Conservation (phyloP, 352 stramenopile species). For the Aphanomyces stellatus region DNA sequence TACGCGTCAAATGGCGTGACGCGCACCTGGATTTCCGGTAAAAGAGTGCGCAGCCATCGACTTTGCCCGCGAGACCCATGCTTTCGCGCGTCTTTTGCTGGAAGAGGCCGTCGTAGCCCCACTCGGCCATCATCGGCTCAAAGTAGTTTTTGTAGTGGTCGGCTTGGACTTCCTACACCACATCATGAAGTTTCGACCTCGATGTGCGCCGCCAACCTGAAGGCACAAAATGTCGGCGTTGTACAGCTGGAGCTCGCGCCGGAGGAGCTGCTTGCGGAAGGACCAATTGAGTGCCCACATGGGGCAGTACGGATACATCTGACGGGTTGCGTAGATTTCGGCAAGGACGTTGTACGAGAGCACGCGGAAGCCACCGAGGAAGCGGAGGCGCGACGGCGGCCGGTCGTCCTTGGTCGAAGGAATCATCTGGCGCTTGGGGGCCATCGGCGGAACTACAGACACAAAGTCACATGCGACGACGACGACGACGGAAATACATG, state of each 20-base stretch:
- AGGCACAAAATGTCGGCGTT: conserved; percentile 97
- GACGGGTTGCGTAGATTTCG: conserved; percentile 85
- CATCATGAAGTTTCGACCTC: neutral
- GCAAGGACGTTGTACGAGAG: conserved; percentile 89
- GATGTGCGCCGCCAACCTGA: conserved; percentile 32
- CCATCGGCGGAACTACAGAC: conserved; percentile 62
- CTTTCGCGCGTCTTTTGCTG: conserved; percentile 97
- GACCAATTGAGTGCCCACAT: conserved; percentile 97
- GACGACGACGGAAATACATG: conserved; percentile 40
- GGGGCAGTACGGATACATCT: conserved; percentile 96
- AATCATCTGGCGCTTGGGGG: conserved; percentile 71
- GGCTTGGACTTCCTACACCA: conserved; percentile 93
- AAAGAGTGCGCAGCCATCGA: conserved; percentile 97
- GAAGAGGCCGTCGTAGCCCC: conserved; percentile 96
- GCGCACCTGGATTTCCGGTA: conserved; percentile 92
- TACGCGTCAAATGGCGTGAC: neutral
- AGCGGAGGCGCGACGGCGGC: conserved; percentile 52
- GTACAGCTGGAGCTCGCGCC: conserved; percentile 84
- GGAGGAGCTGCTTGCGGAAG: conserved; percentile 88
- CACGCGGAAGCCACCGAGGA: conserved; percentile 76
- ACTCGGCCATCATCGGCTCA: conserved; percentile 89
- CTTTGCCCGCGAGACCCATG: conserved; percentile 96
- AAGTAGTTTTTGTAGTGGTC: conserved; percentile 98
- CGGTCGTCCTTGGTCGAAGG: conserved; percentile 73
- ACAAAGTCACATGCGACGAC: conserved; percentile 7